phyloP scores from a whole-genome alignment of 192 early-diverging fungal species.

The Umbelopsis isabellina region DNA sequence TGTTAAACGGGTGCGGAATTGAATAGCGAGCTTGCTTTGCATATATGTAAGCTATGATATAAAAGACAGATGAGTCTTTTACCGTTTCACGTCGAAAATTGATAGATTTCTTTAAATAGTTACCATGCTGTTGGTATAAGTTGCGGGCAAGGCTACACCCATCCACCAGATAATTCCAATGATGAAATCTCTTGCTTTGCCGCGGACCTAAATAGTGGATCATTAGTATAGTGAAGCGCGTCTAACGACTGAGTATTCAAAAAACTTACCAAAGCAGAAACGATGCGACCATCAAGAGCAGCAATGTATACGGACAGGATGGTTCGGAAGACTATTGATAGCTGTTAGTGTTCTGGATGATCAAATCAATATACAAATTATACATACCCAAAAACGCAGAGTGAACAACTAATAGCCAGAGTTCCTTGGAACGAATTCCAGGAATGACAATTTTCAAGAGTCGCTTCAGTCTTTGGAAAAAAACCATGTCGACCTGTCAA shows the following conservation, averaged over 20 bases:
- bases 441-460: slow-evolving; percentile 87
- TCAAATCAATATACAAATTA: neutral
- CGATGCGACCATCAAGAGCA: slow-evolving; percentile 82
- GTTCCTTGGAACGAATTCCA: slow-evolving; percentile 81
- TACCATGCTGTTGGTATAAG: slow-evolving; percentile 95
- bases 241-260: neutral
- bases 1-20: slow-evolving; percentile 86
- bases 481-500: slow-evolving; percentile 54
- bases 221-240: neutral
- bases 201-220: slow-evolving; percentile 51
- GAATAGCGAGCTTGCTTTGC: slow-evolving; percentile 76
- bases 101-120: neutral
- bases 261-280: slow-evolving; percentile 65
- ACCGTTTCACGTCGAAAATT: neutral
- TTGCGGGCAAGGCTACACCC: slow-evolving; percentile 91
- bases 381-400: slow-evolving; percentile 74
- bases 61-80: neutral
- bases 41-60: slow-evolving; percentile 64
- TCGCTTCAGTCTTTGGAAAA: slow-evolving; percentile 61
- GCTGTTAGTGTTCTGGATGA: neutral
- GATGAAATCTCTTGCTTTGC: slow-evolving; percentile 81
- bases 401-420: slow-evolving; percentile 83
- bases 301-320: slow-evolving; percentile 92
- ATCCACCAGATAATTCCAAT: slow-evolving; percentile 89
- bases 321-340: slow-evolving; percentile 73